Percentiles rank a stretch among this genome's conserved stretches.
Evolutionary conservation across 768 basidiomycete genomes (phyloP).

Genomic region (Russula foetens): DNA sequence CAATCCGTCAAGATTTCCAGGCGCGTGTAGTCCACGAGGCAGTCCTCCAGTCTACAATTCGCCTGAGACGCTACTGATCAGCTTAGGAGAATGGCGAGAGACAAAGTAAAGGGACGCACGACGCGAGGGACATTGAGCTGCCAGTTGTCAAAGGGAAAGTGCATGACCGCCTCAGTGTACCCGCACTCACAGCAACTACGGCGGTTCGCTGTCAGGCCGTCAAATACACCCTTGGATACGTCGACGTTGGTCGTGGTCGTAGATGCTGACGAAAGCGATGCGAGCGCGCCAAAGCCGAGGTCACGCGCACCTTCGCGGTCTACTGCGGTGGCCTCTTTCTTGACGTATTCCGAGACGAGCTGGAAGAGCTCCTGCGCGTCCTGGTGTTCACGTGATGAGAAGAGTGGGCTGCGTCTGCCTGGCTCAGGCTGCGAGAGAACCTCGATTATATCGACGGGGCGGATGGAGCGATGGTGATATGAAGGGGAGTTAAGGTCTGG

Average conservation of each 20-base stretch:
- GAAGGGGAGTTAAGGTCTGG: conserved; percentile 60
- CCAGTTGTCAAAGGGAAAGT: conserved; percentile 81
- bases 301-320: conserved; percentile 64
- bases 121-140: conserved; percentile 66
- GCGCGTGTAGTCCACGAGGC: conserved; percentile 81
- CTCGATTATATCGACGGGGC: conserved; percentile 64
- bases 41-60: conserved; percentile 68
- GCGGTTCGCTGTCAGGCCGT: conserved; percentile 85
- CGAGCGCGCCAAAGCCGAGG: conserved; percentile 59
- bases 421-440: conserved; percentile 51
- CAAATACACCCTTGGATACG: conserved; percentile 67
- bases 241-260: conserved; percentile 24
- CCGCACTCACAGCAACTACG: conserved; percentile 84
- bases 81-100: neutral
- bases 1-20: conserved; percentile 88
- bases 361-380: conserved; percentile 99
- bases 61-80: conserved; percentile 32
- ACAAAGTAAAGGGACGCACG: conserved; percentile 37
- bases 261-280: conserved; percentile 20
- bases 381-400: conserved; percentile 90
- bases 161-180: conserved; percentile 92
- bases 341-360: conserved; percentile 82
- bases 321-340: conserved; percentile 71
- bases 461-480: conserved; percentile 49
- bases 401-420: conserved; percentile 52